These are phyloP conservation scores for Fraxinus americana DNA, from an alignment of 257 asterid species.

Conservation along the genomic window DNA sequence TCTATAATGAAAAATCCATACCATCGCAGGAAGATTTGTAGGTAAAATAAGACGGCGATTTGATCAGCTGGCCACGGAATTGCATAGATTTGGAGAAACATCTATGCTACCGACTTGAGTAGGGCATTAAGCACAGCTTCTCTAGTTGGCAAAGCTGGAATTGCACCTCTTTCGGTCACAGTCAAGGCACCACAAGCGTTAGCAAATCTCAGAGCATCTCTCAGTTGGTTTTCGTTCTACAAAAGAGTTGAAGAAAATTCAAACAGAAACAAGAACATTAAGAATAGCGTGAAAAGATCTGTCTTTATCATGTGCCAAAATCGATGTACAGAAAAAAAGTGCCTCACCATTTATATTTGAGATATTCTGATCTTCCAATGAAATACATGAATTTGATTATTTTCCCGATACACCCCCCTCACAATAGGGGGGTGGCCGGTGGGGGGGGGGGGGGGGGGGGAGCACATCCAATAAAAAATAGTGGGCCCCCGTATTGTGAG, in stretches of 20 bases:
- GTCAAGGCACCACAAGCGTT: slow-evolving; percentile 95
- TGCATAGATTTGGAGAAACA: too few species aligned
- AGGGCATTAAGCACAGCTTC: slow-evolving; percentile 62
- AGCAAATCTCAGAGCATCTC: slow-evolving; percentile 83
- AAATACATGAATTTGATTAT: neutral
- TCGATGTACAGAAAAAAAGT: neutral
- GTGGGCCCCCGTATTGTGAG: too few species aligned
- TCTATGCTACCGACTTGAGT: slow-evolving; percentile 26
- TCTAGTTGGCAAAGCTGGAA: slow-evolving; percentile 89
- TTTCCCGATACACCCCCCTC: neutral
- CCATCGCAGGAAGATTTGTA: neutral
- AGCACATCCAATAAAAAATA: too few species aligned
- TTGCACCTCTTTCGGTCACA: slow-evolving; percentile 92
- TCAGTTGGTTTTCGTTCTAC: slow-evolving; percentile 75
- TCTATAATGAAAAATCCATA: neutral
- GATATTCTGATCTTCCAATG: neutral
- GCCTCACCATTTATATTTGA: neutral
- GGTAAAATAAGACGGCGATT: too few species aligned
- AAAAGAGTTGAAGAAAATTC: neutral
- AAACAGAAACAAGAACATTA: neutral
- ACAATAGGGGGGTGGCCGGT: too few species aligned
- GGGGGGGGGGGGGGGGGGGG: too few species aligned
- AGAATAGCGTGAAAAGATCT: neutral
- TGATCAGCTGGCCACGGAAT: too few species aligned
- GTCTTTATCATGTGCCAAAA: neutral